Percentiles rank a stretch among this genome's conserved stretches.
phyloP scores from a whole-genome alignment of 2,329 filamentous ascomycete species.

The Xylaria digitata region DNA sequence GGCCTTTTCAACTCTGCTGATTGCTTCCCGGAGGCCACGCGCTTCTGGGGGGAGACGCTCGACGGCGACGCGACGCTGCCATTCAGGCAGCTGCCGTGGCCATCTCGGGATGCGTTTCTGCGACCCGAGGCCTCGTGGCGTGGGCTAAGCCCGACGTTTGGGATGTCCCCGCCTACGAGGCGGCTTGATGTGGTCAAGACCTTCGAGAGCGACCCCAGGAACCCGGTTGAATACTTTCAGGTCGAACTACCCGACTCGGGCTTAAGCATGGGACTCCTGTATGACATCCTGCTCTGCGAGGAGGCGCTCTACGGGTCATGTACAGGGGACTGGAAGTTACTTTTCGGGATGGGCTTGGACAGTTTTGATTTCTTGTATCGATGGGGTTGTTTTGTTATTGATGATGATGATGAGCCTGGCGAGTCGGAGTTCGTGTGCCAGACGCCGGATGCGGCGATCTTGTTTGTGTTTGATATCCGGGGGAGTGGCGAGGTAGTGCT shows the following conservation, averaged over 20 bases:
- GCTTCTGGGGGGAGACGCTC: constrained; percentile 31
- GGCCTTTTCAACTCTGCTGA: constrained; percentile 33
- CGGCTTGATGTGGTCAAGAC: constrained; percentile 25
- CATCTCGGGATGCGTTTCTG: constrained; percentile 22
- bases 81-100: constrained; percentile 38
- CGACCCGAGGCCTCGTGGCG: constrained; percentile 39
- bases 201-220: constrained; percentile 6
- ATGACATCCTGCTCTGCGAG: constrained; percentile 28
- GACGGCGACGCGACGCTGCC: constrained; percentile 34
- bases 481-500: constrained; percentile 6
- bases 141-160: constrained; percentile 25
- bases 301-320: constrained; percentile 22
- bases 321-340: constrained; percentile 20
- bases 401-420: not conserved
- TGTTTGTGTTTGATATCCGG: constrained; percentile 23
- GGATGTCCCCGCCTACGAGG: not conserved
- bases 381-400: constrained; percentile 25
- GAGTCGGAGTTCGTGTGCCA: constrained; percentile 15
- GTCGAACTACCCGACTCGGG: constrained; percentile 18
- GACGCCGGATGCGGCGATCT: constrained; percentile 14
- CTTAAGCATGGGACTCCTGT: constrained; percentile 21
- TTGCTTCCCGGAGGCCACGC: constrained; percentile 35
- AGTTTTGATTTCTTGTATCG: constrained; percentile 27
- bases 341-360: constrained; percentile 21
- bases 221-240: constrained; percentile 21